phyloP scores from a whole-genome alignment of 176 grass and related monocot genomes.

The Puya raimondii region DNA sequence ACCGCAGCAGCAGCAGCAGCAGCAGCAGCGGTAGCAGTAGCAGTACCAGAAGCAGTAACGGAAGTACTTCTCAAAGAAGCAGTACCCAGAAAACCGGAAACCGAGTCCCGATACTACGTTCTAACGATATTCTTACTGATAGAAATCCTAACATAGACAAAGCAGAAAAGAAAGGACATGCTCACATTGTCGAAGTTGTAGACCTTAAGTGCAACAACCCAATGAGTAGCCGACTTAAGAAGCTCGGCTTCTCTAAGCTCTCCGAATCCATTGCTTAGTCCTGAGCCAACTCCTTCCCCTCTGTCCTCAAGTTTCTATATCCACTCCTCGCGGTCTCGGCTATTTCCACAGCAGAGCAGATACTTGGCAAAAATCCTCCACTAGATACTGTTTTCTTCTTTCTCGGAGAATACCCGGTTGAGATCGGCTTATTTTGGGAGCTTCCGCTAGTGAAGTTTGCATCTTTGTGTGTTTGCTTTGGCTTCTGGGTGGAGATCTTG shows the following conservation, averaged over 20 bases:
- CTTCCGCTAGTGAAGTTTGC: not conserved
- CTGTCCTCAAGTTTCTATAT: not conserved
- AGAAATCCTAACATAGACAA: conserved; percentile 18
- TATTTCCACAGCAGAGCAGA: conserved; percentile 30
- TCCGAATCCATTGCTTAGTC: conserved; percentile 78
- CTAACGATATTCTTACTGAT: conserved; percentile 26
- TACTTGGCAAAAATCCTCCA: conserved; percentile 27
- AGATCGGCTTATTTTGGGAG: not conserved
- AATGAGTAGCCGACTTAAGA: conserved; percentile 82
- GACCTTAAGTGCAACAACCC: conserved; percentile 72
- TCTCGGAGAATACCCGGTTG: not conserved
- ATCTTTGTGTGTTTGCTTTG: not conserved
- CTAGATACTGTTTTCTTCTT: conserved; percentile 4
- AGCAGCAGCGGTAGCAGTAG: conserved; percentile 16
- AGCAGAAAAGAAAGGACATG: conserved; percentile 55
- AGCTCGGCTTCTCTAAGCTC: conserved; percentile 96
- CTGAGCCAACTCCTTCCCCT: not conserved
- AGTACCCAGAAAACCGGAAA: conserved; percentile 28
- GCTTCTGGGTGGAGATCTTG: not conserved
- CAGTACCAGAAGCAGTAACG: conserved; percentile 20
- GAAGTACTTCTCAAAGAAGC: conserved; percentile 36
- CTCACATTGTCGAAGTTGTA: conserved; percentile 64
- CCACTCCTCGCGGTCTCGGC: conserved; percentile 8
- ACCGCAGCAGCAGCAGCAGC: conserved; percentile 4
- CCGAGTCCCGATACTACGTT: conserved; percentile 39